Evolutionary conservation across 371 early-diverging fungal species (phyloP).

Genomic region (Astathelohania contejeani): DNA sequence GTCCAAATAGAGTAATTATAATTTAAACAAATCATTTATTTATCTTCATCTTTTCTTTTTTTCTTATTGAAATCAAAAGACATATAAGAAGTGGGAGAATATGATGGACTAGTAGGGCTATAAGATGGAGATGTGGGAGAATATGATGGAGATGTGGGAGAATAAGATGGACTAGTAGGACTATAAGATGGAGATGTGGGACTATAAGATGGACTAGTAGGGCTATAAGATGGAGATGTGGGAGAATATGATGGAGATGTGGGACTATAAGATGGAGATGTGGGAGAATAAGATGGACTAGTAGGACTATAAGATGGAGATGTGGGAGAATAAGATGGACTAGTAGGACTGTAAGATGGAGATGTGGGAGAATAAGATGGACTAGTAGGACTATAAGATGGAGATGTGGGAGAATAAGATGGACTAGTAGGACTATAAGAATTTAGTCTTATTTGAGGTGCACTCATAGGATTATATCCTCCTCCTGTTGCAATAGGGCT

Average conservation of each 20-base stretch:
- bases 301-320: constrained; percentile 56
- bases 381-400: constrained; percentile 51
- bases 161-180: constrained; percentile 64
- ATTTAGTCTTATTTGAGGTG: constrained; percentile 47
- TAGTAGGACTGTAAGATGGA: constrained; percentile 53
- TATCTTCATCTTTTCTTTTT: too few species aligned
- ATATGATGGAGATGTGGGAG: constrained; percentile 60
- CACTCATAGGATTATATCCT: constrained; percentile 54
- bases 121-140: constrained; percentile 56
- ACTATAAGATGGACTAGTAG: constrained; percentile 56
- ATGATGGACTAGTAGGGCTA: constrained; percentile 53
- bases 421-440: constrained; percentile 8
- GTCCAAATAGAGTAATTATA: too few species aligned
- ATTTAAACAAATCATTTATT: too few species aligned
- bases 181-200: constrained; percentile 61
- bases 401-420: constrained; percentile 14
- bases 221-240: constrained; percentile 53
- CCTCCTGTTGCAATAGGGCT: constrained; percentile 15
- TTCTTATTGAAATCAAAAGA: too few species aligned
- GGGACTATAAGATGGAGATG: constrained; percentile 52
- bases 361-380: constrained; percentile 63
- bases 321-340: constrained; percentile 58
- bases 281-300: constrained; percentile 44
- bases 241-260: constrained; percentile 54
- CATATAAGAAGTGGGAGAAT: constrained; percentile 52